Evolutionary conservation across 2,329 filamentous ascomycete genomes (phyloP), one percentile per base, ranked within the genome.

Genomic region (Talaromyces sp.): DNA sequence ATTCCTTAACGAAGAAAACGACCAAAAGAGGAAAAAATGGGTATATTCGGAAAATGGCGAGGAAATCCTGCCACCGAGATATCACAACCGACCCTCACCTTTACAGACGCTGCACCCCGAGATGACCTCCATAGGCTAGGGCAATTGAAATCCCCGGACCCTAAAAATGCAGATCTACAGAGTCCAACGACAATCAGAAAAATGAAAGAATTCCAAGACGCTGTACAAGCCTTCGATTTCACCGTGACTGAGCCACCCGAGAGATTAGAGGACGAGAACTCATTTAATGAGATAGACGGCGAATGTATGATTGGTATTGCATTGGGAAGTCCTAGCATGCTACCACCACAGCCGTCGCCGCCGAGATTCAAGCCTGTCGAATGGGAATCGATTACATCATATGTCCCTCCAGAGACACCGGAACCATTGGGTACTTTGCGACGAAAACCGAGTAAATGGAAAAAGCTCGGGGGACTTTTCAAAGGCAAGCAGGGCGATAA

Each of bases 221-320:
- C 59, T 7, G 58, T 47, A 11, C 60, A 68, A 6, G 68, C 60
- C 6, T 73, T 74, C 59, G 72, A 76, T 58, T 74, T 75, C 61
- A 66, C 64, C 22, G 64, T 74, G 27, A 69, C 69, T 0, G 63
- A 65, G 15, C 71, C 70, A 4, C 69, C 70, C 3, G 64, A 68
- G 22, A 69, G 70, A 55, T 65, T 63, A 0, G 57, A 71, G 8
- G 62, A 63, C n/a, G 62, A 64, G 0, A 64, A 63, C 3, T 19
- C 51, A 10, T 33, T 52, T 33, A 44, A 33, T 27, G n/a, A 27
- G 7, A 28, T 25, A 8, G 60, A 64, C 13, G 65, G 66, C 22
- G 62, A 64, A 39, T 64, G 66, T 63, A 80, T 78, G 66, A 92
- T 92, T 64, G 90, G 90, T 10, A 87, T 92, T 81, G 89, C 89